These are phyloP conservation scores for Filobasidium uniguttulatum DNA, from an alignment of 1,284 basidiomycete species.

Conservation along the genomic window DNA sequence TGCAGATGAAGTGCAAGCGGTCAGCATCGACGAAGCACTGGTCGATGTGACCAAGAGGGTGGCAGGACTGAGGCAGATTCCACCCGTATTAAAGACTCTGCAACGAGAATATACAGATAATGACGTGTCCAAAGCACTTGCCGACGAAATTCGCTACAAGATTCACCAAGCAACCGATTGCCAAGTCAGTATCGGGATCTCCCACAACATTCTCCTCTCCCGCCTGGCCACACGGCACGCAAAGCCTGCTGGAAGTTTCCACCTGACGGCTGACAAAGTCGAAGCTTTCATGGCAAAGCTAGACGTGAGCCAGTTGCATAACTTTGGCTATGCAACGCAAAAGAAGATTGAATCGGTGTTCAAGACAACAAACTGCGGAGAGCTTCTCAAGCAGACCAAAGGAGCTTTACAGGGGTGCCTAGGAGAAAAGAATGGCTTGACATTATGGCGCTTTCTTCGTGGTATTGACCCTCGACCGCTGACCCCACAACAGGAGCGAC, in stretches of 20 bases:
- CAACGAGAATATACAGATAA: slow-evolving; percentile 25
- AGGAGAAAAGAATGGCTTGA: slow-evolving; percentile 71
- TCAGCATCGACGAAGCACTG: slow-evolving; percentile 89
- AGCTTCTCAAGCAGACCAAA: slow-evolving; percentile 51
- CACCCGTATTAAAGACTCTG: slow-evolving; percentile 20
- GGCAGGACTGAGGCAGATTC: slow-evolving; percentile 28
- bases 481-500: slow-evolving; percentile 67
- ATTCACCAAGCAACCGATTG: slow-evolving; percentile 66
- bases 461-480: slow-evolving; percentile 69
- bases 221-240: slow-evolving; percentile 80
- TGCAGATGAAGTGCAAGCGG: slow-evolving; percentile 84
- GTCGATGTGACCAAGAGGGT: slow-evolving; percentile 70
- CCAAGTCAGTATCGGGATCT: slow-evolving; percentile 73
- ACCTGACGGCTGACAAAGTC: slow-evolving; percentile 49
- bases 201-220: slow-evolving; percentile 81
- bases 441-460: slow-evolving; percentile 64
- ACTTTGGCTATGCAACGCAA: slow-evolving; percentile 62
- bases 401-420: slow-evolving; percentile 54
- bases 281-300: slow-evolving; percentile 53
- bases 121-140: slow-evolving; percentile 50
- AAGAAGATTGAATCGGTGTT: slow-evolving; percentile 60
- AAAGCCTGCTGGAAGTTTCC: slow-evolving; percentile 75
- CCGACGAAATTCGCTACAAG: slow-evolving; percentile 63
- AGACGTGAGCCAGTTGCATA: slow-evolving; percentile 74
- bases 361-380: slow-evolving; percentile 55